Percentiles rank a stretch among this genome's conserved stretches.
These are phyloP conservation scores for Pseudogymnoascus sp. DNA, from an alignment of 2,329 filamentous ascomycete species.

Conservation along the genomic window DNA sequence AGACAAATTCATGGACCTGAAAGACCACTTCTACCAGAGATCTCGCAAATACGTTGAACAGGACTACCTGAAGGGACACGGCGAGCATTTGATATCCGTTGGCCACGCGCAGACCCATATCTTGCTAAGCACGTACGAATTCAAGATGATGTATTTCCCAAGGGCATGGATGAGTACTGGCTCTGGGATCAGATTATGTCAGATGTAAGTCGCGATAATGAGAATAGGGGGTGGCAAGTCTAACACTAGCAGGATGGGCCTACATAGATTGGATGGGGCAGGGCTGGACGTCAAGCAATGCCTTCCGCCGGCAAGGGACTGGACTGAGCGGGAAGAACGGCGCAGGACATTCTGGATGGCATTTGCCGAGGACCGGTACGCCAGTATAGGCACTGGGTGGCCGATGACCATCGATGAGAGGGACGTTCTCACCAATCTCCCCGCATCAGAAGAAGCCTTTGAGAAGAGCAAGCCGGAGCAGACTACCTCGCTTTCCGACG, in stretches of 20 bases:
- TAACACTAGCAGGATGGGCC: conserved; percentile 65
- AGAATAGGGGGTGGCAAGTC: conserved; percentile 47
- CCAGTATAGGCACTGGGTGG: conserved; percentile 95
- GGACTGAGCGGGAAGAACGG: conserved; percentile 88
- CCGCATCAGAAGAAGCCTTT: conserved; percentile 77
- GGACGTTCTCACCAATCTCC: conserved; percentile 82
- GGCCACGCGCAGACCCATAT: conserved; percentile 81
- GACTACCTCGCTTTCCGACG: conserved; percentile 62
- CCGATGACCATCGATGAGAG: conserved; percentile 88
- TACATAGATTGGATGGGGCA: conserved; percentile 76
- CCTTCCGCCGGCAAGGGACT: conserved; percentile 76
- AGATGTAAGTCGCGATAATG: conserved; percentile 55
- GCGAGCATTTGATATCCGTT: conserved; percentile 79
- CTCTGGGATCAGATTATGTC: conserved; percentile 66
- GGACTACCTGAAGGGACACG: conserved; percentile 87
- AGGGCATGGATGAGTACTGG: conserved; percentile 91
- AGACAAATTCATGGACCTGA: conserved; percentile 72
- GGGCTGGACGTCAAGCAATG: conserved; percentile 91
- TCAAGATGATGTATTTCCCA: conserved; percentile 96
- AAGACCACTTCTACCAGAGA: conserved; percentile 83
- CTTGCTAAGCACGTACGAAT: conserved; percentile 77
- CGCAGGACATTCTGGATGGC: conserved; percentile 92
- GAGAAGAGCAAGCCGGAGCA: conserved; percentile 69
- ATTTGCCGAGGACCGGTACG: conserved; percentile 84
- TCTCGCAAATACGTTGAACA: conserved; percentile 83